Percentiles rank a stretch among this genome's conserved stretches.
Evolutionary conservation across 768 basidiomycete species (phyloP).

Genomic region (Kwoniella heveanensis): DNA sequence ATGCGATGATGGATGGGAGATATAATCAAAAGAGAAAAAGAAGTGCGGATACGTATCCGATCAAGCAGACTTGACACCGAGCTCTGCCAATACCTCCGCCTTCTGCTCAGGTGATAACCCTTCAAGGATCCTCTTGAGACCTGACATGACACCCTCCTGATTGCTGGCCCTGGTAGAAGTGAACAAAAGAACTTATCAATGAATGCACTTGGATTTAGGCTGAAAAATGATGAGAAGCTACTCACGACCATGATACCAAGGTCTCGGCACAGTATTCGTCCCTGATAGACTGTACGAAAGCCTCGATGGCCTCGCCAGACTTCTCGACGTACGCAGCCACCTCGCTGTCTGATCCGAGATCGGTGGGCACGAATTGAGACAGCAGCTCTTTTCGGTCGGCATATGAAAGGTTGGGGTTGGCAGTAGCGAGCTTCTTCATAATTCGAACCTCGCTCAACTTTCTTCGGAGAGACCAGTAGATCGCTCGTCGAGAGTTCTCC

Average conservation of each 20-base stretch:
- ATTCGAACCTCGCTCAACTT: constrained; percentile 57
- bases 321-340: constrained; percentile 47
- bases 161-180: constrained; percentile 30
- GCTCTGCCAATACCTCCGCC: constrained; percentile 33
- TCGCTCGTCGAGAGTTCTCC: constrained; percentile 83
- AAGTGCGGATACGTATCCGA: constrained; percentile 1
- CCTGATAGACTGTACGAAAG: constrained; percentile 33
- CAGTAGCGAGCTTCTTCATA: constrained; percentile 62
- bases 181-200: background rate
- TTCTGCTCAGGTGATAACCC: constrained; percentile 40
- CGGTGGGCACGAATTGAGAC: constrained; percentile 61
- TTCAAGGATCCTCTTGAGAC: constrained; percentile 47
- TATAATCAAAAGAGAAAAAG: background rate
- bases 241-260: constrained; percentile 48
- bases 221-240: background rate
- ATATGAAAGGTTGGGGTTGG: constrained; percentile 69
- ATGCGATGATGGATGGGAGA: background rate
- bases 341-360: constrained; percentile 35
- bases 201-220: background rate
- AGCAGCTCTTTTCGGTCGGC: constrained; percentile 71
- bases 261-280: constrained; percentile 46
- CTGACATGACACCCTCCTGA: constrained; percentile 46
- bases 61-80: constrained; percentile 15
- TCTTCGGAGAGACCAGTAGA: constrained; percentile 86
- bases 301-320: constrained; percentile 34